Evolutionary conservation across 1,284 basidiomycete genomes (phyloP).

Genomic region (Trichosporon coremiiforme): DNA sequence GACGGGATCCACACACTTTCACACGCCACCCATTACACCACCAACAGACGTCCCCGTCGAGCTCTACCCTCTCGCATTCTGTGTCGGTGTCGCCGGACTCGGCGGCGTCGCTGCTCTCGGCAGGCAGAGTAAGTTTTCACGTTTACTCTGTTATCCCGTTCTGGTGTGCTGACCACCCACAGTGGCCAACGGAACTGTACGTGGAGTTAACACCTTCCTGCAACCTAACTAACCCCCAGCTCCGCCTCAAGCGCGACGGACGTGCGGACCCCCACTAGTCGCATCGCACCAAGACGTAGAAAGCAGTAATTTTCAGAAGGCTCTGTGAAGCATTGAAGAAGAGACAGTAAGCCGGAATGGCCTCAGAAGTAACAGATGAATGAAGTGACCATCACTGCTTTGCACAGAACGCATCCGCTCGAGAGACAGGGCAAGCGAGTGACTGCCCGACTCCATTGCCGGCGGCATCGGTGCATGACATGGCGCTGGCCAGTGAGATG

Average conservation of each 20-base stretch:
- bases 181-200: slow-evolving; percentile 18
- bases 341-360: not conserved
- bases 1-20: not conserved
- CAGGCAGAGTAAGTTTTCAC: slow-evolving; percentile 29
- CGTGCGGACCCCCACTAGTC: slow-evolving; percentile 6
- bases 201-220: not conserved
- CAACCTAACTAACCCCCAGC: slow-evolving; percentile 15
- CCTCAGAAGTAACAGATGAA: slow-evolving; percentile 1
- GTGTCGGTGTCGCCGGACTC: slow-evolving; percentile 49
- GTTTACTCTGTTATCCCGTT: not conserved
- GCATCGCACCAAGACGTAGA: too few relatives aligned
- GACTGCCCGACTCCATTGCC: not conserved
- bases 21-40: not conserved
- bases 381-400: not conserved
- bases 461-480: not conserved
- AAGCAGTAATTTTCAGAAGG: not conserved
- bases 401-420: not conserved
- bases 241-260: slow-evolving; percentile 29
- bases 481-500: not conserved
- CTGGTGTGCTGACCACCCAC: not conserved
- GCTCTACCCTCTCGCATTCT: slow-evolving; percentile 55
- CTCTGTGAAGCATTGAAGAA: not conserved
- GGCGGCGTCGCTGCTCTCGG: slow-evolving; percentile 38
- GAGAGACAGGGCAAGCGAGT: not conserved
- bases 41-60: slow-evolving; percentile 54